A percentile compares a stretch with the other conserved stretches of the same genome.
Evolutionary conservation across 2,329 filamentous ascomycete species (phyloP).

Genomic region (Pyrenochaeta sp.): DNA sequence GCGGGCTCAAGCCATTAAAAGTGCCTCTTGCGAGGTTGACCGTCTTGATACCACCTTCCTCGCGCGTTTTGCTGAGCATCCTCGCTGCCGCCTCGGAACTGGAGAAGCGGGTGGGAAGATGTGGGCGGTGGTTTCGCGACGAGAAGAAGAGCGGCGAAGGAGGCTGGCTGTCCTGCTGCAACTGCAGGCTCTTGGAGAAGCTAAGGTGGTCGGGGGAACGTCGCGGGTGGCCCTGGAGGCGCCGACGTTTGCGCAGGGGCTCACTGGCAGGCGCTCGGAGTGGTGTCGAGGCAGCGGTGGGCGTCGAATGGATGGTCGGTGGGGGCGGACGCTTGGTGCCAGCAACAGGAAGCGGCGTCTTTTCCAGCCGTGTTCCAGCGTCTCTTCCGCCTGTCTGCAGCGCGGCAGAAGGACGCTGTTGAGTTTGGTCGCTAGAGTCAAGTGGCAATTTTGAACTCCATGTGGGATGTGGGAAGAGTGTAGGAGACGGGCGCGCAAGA

Average conservation of each 20-base stretch:
- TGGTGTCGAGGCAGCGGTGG: not conserved
- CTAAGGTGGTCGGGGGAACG: constrained; percentile 49
- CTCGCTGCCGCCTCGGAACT: constrained; percentile 66
- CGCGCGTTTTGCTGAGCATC: constrained; percentile 63
- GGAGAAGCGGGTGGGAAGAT: constrained; percentile 63
- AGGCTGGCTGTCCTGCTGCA: constrained; percentile 44
- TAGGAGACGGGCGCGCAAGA: constrained; percentile 1
- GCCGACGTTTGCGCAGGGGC: constrained; percentile 47
- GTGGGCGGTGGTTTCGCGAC: constrained; percentile 52
- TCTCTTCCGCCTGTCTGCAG: constrained; percentile 11
- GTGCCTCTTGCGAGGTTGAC: constrained; percentile 61
- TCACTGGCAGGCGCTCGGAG: constrained; percentile 32
- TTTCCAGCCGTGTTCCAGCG: constrained; percentile 3
- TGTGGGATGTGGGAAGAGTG: constrained; percentile 14
- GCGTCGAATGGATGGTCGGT: constrained; percentile 5
- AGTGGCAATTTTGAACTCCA: constrained; percentile 22
- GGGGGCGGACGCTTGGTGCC: constrained; percentile 32
- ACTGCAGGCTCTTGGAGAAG: constrained; percentile 30
- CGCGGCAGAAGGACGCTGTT: constrained; percentile 20
- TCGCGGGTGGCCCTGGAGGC: constrained; percentile 36
- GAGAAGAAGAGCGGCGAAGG: constrained; percentile 64
- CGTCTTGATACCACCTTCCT: constrained; percentile 61
- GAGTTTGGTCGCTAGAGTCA: constrained; percentile 20
- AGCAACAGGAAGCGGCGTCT: constrained; percentile 26
- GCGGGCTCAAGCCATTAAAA: constrained; percentile 49